phyloP scores from a whole-genome alignment of 75 land plant species.

The Sequoia sempervirens region DNA sequence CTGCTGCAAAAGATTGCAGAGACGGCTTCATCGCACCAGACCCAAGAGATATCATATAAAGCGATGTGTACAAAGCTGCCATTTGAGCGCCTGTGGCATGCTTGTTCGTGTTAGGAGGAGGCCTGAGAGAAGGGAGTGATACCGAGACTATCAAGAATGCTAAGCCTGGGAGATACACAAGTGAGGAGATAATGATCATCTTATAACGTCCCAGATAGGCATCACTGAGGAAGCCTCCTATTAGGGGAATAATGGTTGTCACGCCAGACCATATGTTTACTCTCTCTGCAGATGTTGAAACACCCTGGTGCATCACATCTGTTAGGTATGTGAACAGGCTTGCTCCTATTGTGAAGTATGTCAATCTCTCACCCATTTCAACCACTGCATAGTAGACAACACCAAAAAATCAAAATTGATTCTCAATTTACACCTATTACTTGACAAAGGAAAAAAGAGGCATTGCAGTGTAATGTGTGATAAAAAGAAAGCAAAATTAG shows the following conservation, averaged over 20 bases:
- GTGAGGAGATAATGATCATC: constrained; percentile 13
- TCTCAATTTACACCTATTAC: too few species aligned
- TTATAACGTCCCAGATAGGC: constrained; percentile 15
- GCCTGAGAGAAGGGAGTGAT: too few species aligned
- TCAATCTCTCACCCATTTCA: constrained; percentile 17
- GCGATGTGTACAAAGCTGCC: neutral
- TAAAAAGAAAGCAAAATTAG: too few species aligned
- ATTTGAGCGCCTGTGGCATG: neutral
- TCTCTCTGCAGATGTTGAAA: constrained; percentile 7
- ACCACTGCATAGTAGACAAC: constrained; percentile 11
- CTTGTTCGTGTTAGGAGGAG: too few species aligned
- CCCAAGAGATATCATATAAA: neutral
- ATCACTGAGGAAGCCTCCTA: constrained; percentile 22
- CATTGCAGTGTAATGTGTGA: too few species aligned
- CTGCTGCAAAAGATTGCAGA: neutral
- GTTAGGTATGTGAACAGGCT: constrained; percentile 17
- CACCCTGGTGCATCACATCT: constrained; percentile 12
- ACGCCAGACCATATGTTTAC: constrained; percentile 23
- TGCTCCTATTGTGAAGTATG: constrained; percentile 17
- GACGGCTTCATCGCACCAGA: neutral
- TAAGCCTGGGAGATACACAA: constrained; percentile 15
- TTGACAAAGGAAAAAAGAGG: too few species aligned
- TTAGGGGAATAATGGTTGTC: constrained; percentile 10
- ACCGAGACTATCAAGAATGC: too few species aligned
- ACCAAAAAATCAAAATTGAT: neutral